Evolutionary conservation across 306 rosid genomes (phyloP).

Genomic region (Malus orientalis): DNA sequence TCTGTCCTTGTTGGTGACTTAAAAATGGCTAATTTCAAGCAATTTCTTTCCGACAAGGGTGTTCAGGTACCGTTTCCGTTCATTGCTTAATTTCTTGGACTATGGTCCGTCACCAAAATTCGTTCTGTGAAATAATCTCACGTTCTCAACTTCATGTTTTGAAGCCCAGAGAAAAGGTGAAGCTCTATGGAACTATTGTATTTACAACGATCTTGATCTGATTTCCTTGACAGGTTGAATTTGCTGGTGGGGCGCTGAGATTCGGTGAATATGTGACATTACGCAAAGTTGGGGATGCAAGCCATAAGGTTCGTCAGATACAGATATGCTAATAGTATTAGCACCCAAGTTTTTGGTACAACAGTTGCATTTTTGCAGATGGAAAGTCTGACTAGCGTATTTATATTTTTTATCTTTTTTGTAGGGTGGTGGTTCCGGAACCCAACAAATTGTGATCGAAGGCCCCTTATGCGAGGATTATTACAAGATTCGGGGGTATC

Average conservation of each 20-base stretch:
- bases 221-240: slow-evolving; percentile 54
- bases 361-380: neutral
- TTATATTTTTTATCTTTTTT: neutral
- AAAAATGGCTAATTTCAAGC: slow-evolving; percentile 89
- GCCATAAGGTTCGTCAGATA: slow-evolving; percentile 60
- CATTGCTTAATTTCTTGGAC: neutral
- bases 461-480: slow-evolving; percentile 91
- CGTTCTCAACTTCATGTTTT: neutral
- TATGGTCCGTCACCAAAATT: neutral
- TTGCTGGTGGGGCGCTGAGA: slow-evolving; percentile 79
- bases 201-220: neutral
- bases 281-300: slow-evolving; percentile 88
- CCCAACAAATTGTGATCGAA: slow-evolving; percentile 86
- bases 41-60: slow-evolving; percentile 83
- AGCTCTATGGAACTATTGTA: neutral
- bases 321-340: neutral
- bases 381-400: slow-evolving; percentile 10
- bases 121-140: neutral
- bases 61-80: slow-evolving; percentile 53
- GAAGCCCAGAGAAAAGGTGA: neutral
- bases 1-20: slow-evolving; percentile 90
- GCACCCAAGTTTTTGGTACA: neutral
- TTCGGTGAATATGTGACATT: slow-evolving; percentile 94
- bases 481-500: slow-evolving; percentile 69
- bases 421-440: slow-evolving; percentile 75